Evolutionary conservation across 768 basidiomycete species (phyloP).

Genomic region (Lactarius akahatsu): DNA sequence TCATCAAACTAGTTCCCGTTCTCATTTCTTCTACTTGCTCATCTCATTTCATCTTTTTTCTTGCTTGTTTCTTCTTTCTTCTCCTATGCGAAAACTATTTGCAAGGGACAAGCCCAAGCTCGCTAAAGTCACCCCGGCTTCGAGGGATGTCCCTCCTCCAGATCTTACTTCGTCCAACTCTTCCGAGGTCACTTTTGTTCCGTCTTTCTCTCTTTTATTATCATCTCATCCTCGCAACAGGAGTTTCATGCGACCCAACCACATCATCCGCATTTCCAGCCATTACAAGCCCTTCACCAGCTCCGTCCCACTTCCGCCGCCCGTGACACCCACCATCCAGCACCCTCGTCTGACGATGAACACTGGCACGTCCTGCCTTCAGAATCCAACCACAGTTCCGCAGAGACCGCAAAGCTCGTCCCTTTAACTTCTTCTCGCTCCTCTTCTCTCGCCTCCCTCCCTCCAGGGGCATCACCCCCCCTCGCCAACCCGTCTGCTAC

Average conservation of each 20-base stretch:
- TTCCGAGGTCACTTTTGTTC: conserved; percentile 32
- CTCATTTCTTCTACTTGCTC: conserved; percentile 1
- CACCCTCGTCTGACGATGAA: conserved; percentile 41
- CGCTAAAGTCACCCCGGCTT: conserved; percentile 34
- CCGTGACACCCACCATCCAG: conserved; percentile 33
- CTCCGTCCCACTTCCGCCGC: conserved; percentile 19
- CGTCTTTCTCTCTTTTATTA: neutral
- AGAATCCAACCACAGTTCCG: conserved; percentile 28
- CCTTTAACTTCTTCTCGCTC: conserved; percentile 44
- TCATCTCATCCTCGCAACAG: neutral
- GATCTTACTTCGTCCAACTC: conserved; percentile 35
- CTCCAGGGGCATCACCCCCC: conserved; percentile 46
- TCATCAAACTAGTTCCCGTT: conserved; percentile 13
- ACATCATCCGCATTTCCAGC: conserved; percentile 10
- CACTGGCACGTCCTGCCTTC: conserved; percentile 44
- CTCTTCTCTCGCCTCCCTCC: conserved; percentile 51
- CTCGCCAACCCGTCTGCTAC: conserved; percentile 33
- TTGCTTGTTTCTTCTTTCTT: neutral
- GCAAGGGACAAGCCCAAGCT: conserved; percentile 48
- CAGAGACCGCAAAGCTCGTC: conserved; percentile 29
- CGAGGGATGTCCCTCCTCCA: conserved; percentile 32
- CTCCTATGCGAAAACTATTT: conserved; percentile 61
- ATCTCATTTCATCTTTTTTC: neutral
- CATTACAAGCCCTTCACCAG: conserved; percentile 20
- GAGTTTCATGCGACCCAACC: conserved; percentile 22